These are phyloP conservation scores for Coleophoma eucalyptorum DNA, from an alignment of 2,329 filamentous ascomycete genomes.

Conservation along the genomic window DNA sequence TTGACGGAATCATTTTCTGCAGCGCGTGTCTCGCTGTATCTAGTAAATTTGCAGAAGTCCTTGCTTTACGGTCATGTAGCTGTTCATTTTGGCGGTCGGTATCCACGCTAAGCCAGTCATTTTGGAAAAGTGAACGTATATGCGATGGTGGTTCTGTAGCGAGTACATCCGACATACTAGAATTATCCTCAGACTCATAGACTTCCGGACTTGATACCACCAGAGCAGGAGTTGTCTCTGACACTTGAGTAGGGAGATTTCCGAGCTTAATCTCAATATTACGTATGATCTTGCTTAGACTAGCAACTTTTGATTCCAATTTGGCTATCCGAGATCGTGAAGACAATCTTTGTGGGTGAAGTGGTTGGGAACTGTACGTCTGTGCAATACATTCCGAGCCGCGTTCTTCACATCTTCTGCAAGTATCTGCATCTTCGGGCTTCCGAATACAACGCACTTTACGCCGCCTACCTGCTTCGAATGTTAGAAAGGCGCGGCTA, in stretches of 20 bases:
- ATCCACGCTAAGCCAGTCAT: constrained; percentile 21
- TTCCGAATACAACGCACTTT: constrained; percentile 26
- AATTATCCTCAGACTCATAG: constrained; percentile 11
- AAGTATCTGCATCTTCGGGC: constrained; percentile 15
- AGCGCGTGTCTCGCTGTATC: constrained; percentile 9
- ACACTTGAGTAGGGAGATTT: constrained; percentile 2
- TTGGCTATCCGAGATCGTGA: constrained; percentile 17
- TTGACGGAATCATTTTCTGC: constrained; percentile 20
- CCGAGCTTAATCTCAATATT: constrained; percentile 12
- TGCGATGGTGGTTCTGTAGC: constrained; percentile 21
- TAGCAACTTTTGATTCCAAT: constrained; percentile 16
- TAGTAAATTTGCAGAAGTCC: constrained; percentile 5
- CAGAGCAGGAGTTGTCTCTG: not conserved
- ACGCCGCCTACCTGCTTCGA: constrained; percentile 21
- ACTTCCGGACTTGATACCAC: constrained; percentile 1
- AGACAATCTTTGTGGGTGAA: constrained; percentile 9
- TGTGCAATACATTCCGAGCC: constrained; percentile 16
- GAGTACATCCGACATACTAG: constrained; percentile 8
- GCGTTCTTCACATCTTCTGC: constrained; percentile 14
- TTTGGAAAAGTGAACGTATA: constrained; percentile 26
- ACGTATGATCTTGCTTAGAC: constrained; percentile 12
- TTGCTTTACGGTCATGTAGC: constrained; percentile 35
- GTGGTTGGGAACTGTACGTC: constrained; percentile 8
- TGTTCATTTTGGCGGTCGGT: constrained; percentile 9
- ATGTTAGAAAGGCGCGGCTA: constrained; percentile 2